Conservation (phyloP, 345 rosid species). For the Citrus sinensis region DVS_A1.0 CM039162.1:15145501-15146000, state of each 20-base stretch:
- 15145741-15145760: conserved; percentile 52
- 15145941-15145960: conserved; percentile 25
- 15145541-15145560: conserved; percentile 98
- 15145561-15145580: conserved; percentile 21
- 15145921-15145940: conserved; percentile 31
- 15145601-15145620: conserved; percentile 16
- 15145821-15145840: conserved; percentile 4
- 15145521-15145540: conserved; percentile 82
- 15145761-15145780: conserved; percentile 31
- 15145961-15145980: conserved; percentile 29
- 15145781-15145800: conserved; percentile 16
- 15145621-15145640: conserved; percentile 4
- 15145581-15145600: conserved; percentile 25
- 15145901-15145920: conserved; percentile 36
- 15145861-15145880: conserved; percentile 36
- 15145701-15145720: conserved; percentile 70
- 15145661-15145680: conserved; percentile 4
- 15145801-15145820: background rate
- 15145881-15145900: conserved; percentile 41
- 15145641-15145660: conserved; percentile 1
- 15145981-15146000: conserved; percentile 25
- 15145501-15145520: conserved; percentile 89
- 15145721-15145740: conserved; percentile 75
- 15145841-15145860: conserved; percentile 9
- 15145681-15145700: conserved; percentile 37